Percentiles rank a stretch among this genome's conserved stretches.
These are phyloP conservation scores for Helianthus tuberosus DNA, from an alignment of 129 eudicot genomes.

Conservation along the genomic window DNA sequence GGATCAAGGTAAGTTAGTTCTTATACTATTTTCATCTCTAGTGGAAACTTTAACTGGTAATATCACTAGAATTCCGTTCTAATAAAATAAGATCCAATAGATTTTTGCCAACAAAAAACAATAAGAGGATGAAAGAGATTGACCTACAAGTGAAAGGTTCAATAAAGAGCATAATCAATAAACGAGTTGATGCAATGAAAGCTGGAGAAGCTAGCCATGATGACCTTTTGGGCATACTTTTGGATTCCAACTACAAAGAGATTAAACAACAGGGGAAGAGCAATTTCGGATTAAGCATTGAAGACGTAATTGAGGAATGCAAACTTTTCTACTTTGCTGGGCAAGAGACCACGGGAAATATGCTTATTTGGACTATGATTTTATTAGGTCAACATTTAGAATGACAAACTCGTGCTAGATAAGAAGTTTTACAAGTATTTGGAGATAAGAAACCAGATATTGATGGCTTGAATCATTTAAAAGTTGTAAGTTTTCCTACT, in stretches of 20 bases:
- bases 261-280: constrained; percentile 14
- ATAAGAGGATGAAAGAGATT: constrained; percentile 39
- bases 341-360: constrained; percentile 26
- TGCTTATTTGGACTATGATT: constrained; percentile 42
- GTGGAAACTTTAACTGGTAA: background rate
- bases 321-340: constrained; percentile 38
- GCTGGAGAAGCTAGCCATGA: constrained; percentile 11
- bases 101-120: constrained; percentile 31
- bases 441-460: constrained; percentile 26
- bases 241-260: constrained; percentile 38
- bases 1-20: background rate
- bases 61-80: background rate
- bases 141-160: constrained; percentile 14
- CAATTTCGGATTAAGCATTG: constrained; percentile 31
- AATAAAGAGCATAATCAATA: constrained; percentile 27
- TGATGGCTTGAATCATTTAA: constrained; percentile 33
- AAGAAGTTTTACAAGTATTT: constrained; percentile 31
- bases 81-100: background rate
- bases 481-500: constrained; percentile 17
- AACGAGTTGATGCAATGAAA: constrained; percentile 32
- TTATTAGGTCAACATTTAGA: constrained; percentile 20
- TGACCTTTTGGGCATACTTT: constrained; percentile 36
- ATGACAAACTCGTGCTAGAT: constrained; percentile 36
- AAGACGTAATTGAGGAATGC: constrained; percentile 36
- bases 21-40: background rate